Evolutionary conservation across 1,284 basidiomycete species (phyloP).

Genomic region (Pseudozyma flocculosa): DNA sequence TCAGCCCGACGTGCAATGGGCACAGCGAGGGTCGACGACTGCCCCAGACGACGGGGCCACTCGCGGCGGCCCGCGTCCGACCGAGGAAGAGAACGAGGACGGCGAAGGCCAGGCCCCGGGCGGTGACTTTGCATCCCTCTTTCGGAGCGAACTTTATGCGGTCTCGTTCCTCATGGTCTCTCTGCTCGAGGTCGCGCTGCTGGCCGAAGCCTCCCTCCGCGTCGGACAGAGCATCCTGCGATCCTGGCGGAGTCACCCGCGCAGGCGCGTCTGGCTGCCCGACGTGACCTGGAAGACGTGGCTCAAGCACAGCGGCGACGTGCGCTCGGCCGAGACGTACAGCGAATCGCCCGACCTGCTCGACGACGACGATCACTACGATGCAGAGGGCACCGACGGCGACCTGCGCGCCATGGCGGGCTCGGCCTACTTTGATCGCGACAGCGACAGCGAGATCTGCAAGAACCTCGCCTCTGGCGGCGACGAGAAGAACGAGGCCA

Average conservation of each 20-base stretch:
- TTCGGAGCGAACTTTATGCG: constrained; percentile 36
- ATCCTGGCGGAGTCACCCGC: constrained; percentile 4
- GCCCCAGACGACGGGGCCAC: too few species aligned
- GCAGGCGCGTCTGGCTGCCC: constrained; percentile 5
- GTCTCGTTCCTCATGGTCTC: constrained; percentile 41
- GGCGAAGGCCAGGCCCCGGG: background rate
- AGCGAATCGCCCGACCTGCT: background rate
- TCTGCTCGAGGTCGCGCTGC: constrained; percentile 40
- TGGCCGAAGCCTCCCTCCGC: constrained; percentile 17
- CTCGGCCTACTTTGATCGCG: constrained; percentile 10
- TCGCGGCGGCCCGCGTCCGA: too few species aligned
- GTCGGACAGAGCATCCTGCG: constrained; percentile 5
- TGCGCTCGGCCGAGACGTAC: background rate
- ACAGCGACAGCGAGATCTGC: constrained; percentile 7
- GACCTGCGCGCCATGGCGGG: background rate
- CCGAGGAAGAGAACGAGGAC: too few species aligned
- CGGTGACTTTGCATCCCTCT: constrained; percentile 10
- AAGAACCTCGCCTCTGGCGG: background rate
- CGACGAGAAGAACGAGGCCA: background rate
- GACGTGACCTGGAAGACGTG: constrained; percentile 22
- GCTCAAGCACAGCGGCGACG: constrained; percentile 13
- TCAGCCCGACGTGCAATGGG: too few species aligned
- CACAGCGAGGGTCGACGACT: too few species aligned
- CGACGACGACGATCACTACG: constrained; percentile 5
- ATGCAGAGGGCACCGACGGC: constrained; percentile 6